Percentiles rank a stretch among this genome's conserved stretches.
These are phyloP conservation scores for Lactarius quietus DNA, from an alignment of 768 basidiomycete genomes.

Conservation along the genomic window DNA sequence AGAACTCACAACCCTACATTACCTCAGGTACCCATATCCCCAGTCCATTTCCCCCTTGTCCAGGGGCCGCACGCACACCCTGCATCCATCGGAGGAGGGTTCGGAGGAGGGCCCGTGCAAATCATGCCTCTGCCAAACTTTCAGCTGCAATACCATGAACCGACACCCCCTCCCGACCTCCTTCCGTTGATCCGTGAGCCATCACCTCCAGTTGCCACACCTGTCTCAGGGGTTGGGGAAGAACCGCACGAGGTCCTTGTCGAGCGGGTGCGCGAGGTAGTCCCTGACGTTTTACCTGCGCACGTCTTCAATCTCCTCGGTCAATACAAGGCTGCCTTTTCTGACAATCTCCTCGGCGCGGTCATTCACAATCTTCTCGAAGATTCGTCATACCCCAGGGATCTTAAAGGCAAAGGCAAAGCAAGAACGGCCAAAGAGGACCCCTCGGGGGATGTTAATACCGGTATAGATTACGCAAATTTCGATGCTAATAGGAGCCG, in stretches of 20 bases:
- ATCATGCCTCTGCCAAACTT: not conserved
- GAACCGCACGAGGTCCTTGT: slow-evolving; percentile 33
- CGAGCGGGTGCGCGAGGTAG: slow-evolving; percentile 58
- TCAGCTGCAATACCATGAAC: not conserved
- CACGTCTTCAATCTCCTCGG: slow-evolving; percentile 50
- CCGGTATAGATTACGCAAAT: slow-evolving; percentile 53
- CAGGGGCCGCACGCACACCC: not conserved
- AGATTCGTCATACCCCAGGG: slow-evolving; percentile 54
- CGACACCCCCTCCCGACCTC: not conserved
- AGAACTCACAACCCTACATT: not conserved
- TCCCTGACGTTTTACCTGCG: slow-evolving; percentile 63
- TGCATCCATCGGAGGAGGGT: not conserved
- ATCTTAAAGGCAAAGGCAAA: slow-evolving; percentile 44
- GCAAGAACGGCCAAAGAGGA: slow-evolving; percentile 32
- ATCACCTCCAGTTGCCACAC: not conserved
- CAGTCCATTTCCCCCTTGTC: not conserved
- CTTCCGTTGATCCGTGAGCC: not conserved
- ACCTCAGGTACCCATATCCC: not conserved
- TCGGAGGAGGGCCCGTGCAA: not conserved
- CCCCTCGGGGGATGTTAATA: slow-evolving; percentile 26
- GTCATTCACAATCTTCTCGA: slow-evolving; percentile 64
- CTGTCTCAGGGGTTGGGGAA: not conserved
- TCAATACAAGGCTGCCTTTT: slow-evolving; percentile 38
- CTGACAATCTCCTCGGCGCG: slow-evolving; percentile 44
- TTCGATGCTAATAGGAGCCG: slow-evolving; percentile 43